Evolutionary conservation across 2,329 filamentous ascomycete genomes (phyloP).

Genomic region (Penicillium brasilianum): DNA sequence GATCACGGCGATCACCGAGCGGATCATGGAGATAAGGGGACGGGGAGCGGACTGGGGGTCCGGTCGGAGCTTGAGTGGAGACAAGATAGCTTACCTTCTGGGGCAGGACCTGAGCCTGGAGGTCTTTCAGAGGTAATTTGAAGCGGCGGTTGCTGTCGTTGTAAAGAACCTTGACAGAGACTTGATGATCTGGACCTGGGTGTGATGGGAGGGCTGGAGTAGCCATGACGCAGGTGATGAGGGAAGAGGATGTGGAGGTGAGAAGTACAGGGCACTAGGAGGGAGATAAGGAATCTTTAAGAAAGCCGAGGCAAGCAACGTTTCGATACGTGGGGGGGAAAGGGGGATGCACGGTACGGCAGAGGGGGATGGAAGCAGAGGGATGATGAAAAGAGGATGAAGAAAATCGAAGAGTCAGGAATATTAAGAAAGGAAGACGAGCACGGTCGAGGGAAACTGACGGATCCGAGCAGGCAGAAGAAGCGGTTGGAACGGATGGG

Average conservation of each 20-base stretch:
- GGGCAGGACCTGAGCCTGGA: constrained; percentile 74
- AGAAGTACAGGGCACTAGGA: constrained; percentile 6
- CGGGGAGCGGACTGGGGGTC: constrained; percentile 26
- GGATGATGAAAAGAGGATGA: constrained; percentile 24
- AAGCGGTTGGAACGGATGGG: constrained; percentile 14
- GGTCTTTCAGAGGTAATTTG: constrained; percentile 86
- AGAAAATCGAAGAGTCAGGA: too few species aligned
- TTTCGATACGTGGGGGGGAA: constrained; percentile 4
- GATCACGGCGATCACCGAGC: constrained; percentile 13
- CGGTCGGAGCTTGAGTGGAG: constrained; percentile 42
- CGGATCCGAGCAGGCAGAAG: constrained; percentile 7
- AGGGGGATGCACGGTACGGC: constrained; percentile 8
- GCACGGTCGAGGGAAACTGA: constrained; percentile 23
- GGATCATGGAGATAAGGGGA: constrained; percentile 26
- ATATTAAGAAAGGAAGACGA: too few species aligned
- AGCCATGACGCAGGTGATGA: constrained; percentile 31
- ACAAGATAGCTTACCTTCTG: constrained; percentile 75
- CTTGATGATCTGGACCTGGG: constrained; percentile 68
- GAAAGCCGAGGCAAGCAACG: not conserved
- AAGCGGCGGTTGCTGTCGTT: constrained; percentile 78
- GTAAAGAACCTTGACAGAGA: constrained; percentile 84
- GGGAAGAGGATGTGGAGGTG: constrained; percentile 22
- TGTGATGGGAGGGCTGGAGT: constrained; percentile 49
- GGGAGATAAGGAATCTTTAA: constrained; percentile 18
- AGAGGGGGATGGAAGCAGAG: constrained; percentile 17